These are phyloP conservation scores for Alternaria sp. DNA, from an alignment of 2,329 filamentous ascomycete species.

Conservation along the genomic window DNA sequence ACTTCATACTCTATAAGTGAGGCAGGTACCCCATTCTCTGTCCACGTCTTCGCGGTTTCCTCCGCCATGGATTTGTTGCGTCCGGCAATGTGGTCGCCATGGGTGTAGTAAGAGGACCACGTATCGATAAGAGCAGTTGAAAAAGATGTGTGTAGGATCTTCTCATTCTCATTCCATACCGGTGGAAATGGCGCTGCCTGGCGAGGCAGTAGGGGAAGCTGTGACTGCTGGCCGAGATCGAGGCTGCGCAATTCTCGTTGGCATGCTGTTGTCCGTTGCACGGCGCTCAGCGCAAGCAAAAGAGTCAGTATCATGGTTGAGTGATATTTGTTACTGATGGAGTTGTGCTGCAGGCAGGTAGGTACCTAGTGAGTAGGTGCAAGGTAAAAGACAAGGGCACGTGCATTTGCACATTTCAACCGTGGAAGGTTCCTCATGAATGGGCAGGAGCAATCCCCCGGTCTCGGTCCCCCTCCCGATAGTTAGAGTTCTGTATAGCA, in stretches of 20 bases:
- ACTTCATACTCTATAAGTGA: constrained; percentile 47
- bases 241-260: neutral
- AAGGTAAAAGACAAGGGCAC: neutral
- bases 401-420: neutral
- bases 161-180: constrained; percentile 43
- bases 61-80: constrained; percentile 47
- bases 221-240: neutral
- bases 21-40: constrained; percentile 27
- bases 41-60: constrained; percentile 41
- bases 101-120: constrained; percentile 49
- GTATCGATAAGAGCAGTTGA: constrained; percentile 47
- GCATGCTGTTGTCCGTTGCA: neutral
- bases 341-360: neutral
- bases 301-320: neutral
- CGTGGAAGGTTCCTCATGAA: neutral
- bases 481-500: neutral
- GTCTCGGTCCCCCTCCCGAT: neutral
- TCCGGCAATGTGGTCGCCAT: constrained; percentile 43
- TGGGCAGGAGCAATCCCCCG: neutral
- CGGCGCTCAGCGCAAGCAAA: neutral
- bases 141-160: constrained; percentile 48
- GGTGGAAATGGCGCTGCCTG: constrained; percentile 40
- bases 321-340: neutral
- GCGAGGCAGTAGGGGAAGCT: neutral
- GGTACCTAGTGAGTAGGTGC: neutral